A percentile compares a stretch with the other conserved stretches of the same genome.
These are phyloP conservation scores for Penicillium soppii DNA, from an alignment of 495 filamentous ascomycete genomes.

Conservation along the genomic window DNA sequence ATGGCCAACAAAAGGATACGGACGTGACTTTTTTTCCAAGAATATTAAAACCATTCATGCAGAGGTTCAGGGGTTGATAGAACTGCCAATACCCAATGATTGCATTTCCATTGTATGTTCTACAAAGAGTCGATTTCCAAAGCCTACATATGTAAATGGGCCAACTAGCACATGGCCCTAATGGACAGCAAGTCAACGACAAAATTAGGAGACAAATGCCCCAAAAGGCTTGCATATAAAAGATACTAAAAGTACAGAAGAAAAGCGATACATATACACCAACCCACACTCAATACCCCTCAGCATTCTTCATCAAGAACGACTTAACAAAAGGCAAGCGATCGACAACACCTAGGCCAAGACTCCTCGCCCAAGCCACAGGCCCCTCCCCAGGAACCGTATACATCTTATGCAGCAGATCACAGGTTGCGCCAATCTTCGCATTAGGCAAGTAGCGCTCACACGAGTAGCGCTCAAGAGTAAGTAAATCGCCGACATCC, in stretches of 20 bases:
- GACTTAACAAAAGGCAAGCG: conserved; percentile 74
- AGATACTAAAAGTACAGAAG: conserved; percentile 19
- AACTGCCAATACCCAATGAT: conserved; percentile 20
- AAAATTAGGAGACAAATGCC: too few relatives aligned
- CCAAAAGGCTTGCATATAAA: conserved; percentile 4
- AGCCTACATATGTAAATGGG: too few relatives aligned
- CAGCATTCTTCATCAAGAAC: conserved; percentile 87
- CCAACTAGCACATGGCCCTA: too few relatives aligned
- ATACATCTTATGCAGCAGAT: conserved; percentile 94
- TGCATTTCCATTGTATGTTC: conserved; percentile 4
- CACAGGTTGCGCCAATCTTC: conserved; percentile 81
- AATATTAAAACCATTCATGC: neutral
- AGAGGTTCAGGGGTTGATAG: neutral
- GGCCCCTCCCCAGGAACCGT: conserved; percentile 67
- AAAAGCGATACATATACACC: conserved; percentile 4
- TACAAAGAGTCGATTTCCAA: too few relatives aligned
- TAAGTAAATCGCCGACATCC: conserved; percentile 75
- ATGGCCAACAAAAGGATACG: conserved; percentile 4
- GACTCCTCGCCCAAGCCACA: conserved; percentile 70
- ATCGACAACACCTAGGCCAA: conserved; percentile 78
- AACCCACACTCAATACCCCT: conserved; percentile 45
- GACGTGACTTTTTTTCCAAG: neutral
- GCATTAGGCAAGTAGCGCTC: conserved; percentile 83
- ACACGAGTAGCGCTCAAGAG: conserved; percentile 73
- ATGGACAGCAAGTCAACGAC: too few relatives aligned